Evolutionary conservation across 306 rosid genomes (phyloP), one percentile per base, ranked within the genome.

Genomic region (Delonix regia): DNA sequence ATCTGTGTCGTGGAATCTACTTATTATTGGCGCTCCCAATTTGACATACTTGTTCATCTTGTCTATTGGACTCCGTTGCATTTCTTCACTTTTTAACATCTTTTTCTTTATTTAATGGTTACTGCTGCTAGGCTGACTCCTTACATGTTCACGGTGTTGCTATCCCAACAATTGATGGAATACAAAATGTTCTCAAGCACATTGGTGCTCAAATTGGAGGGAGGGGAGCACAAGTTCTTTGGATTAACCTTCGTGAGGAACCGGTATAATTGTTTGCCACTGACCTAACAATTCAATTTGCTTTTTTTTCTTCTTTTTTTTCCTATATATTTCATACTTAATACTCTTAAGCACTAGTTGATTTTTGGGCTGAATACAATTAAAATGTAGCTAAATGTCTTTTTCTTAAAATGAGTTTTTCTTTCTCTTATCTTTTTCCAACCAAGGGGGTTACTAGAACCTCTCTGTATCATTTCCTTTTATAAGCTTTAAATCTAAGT

Each of bases 191-290:
- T 89, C 94, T 94, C 22, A 82, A 87, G 73, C 90, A 90, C 76
- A 85, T 94, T 84, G 91, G 91, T 60, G 92, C 92, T 73, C 94
- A 84, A 57, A 52, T 49, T 13, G 83, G 85, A 70, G 80, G 87
- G 24, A 86, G 86, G 62, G 73, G 36, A 57, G 64, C 84, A 4
- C 85, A 82, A 47, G 86, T 94, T 81, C 97, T 90, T 53, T 94
- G 98, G 98, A 89, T 94, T 72, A 94, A 78, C 74, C 98, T 94
- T 69, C 97, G 98, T 1, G 98, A 94, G 85, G 98, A 94, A 79
- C 96, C 97, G 75, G 98, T 94, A 87, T 28, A 12, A 42, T 48
- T 25, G 52, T 10, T 22, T 49, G 21, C 76, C 7, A 44, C 21
- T 70, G 42, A 24, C 48, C 48, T 33, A 22, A 53, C 48, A 8